Percentiles rank a stretch among this genome's conserved stretches.
phyloP scores from a whole-genome alignment of 352 stramenopile genomes.

The Peronosclerospora sorghi region DNA sequence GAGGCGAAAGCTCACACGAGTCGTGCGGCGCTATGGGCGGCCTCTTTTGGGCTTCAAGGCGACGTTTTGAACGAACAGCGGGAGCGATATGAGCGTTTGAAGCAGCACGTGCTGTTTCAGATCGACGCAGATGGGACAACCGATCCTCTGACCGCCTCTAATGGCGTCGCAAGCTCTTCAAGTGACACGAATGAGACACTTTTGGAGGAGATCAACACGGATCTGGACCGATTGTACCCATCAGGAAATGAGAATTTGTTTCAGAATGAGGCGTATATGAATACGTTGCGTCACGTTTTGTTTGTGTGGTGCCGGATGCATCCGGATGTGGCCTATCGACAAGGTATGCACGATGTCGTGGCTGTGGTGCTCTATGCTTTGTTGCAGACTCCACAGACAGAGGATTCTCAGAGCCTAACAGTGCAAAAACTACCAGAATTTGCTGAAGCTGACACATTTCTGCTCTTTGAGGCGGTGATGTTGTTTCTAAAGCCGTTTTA shows the following conservation, averaged over 20 bases:
- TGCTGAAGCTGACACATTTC: slow-evolving; percentile 54
- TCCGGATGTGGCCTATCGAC: slow-evolving; percentile 69
- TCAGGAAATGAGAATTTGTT: slow-evolving; percentile 78
- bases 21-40: slow-evolving; percentile 10
- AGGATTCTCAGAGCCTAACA: slow-evolving; percentile 5
- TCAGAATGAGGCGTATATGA: slow-evolving; percentile 53
- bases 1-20: not conserved
- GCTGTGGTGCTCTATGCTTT: slow-evolving; percentile 72
- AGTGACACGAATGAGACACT: slow-evolving; percentile 41
- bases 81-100: slow-evolving; percentile 40
- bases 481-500: slow-evolving; percentile 72
- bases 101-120: slow-evolving; percentile 52
- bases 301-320: slow-evolving; percentile 80
- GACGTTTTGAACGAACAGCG: slow-evolving; percentile 15
- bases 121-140: slow-evolving; percentile 38
- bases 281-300: slow-evolving; percentile 56
- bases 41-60: slow-evolving; percentile 14
- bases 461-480: slow-evolving; percentile 70
- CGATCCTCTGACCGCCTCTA: slow-evolving; percentile 30
- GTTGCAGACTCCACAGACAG: slow-evolving; percentile 4
- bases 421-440: slow-evolving; percentile 21
- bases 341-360: slow-evolving; percentile 79
- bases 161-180: slow-evolving; percentile 4
- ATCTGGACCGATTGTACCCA: slow-evolving; percentile 65
- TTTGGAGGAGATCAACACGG: slow-evolving; percentile 74